phyloP scores from a whole-genome alignment of 169 alveolate species.

The Babesia sp. region DNA sequence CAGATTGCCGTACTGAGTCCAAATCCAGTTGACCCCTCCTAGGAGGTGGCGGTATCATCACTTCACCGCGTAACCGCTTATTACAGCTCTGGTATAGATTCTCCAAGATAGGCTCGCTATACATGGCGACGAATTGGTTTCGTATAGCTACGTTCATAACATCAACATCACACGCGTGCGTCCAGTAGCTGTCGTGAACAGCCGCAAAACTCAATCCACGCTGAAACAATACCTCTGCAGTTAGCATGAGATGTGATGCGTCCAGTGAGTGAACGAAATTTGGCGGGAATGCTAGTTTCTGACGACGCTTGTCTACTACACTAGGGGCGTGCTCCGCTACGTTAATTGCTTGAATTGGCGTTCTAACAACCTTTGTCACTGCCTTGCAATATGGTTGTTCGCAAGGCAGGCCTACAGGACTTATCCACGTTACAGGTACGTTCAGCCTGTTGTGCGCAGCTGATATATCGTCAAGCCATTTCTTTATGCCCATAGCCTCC shows the following conservation, averaged over 20 bases:
- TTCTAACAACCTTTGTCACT: slow-evolving; percentile 74
- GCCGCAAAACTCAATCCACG: slow-evolving; percentile 87
- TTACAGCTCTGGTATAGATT: slow-evolving; percentile 78
- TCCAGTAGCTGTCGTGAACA: slow-evolving; percentile 96
- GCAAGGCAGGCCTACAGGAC: slow-evolving; percentile 93
- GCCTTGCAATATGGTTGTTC: slow-evolving; percentile 91
- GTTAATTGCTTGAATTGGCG: slow-evolving; percentile 84
- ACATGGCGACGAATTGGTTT: slow-evolving; percentile 87
- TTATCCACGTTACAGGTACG: slow-evolving; percentile 93
- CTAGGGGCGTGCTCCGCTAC: slow-evolving; percentile 71
- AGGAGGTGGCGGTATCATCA: slow-evolving; percentile 78
- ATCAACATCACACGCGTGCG: slow-evolving; percentile 92
- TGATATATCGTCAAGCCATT: slow-evolving; percentile 92
- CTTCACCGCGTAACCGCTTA: slow-evolving; percentile 73
- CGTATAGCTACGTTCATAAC: slow-evolving; percentile 83
- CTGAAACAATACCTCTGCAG: slow-evolving; percentile 86
- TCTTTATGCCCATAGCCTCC: slow-evolving; percentile 91
- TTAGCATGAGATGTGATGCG: slow-evolving; percentile 94
- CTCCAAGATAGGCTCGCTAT: slow-evolving; percentile 88
- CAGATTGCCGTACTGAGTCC: slow-evolving; percentile 17
- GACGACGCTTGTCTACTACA: slow-evolving; percentile 80
- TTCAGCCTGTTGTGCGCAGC: slow-evolving; percentile 84
- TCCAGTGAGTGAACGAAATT: slow-evolving; percentile 94
- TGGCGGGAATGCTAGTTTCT: slow-evolving; percentile 96
- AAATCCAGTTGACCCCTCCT: slow-evolving; percentile 77